These are phyloP conservation scores for Cladobotryum mycophilum DNA, from an alignment of 2,329 filamentous ascomycete species.

Conservation along the genomic window DNA sequence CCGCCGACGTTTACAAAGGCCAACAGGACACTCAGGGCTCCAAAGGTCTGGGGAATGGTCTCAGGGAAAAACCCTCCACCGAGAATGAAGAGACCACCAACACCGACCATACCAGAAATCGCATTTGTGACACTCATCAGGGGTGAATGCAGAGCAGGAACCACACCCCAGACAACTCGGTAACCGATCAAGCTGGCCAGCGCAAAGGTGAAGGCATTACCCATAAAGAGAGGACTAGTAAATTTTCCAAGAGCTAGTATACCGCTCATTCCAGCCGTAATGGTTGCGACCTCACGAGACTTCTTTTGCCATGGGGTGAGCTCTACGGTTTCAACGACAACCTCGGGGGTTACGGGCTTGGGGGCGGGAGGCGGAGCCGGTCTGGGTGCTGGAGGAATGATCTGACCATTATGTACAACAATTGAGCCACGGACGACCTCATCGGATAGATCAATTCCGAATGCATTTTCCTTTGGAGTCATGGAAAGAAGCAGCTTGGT, in stretches of 20 bases:
- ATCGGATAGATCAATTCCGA: conserved; percentile 72
- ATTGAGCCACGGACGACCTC: conserved; percentile 83
- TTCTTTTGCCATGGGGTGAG: conserved; percentile 79
- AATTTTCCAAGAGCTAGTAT: conserved; percentile 72
- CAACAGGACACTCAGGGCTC: conserved; percentile 71
- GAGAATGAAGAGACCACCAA: conserved; percentile 84
- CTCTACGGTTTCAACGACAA: conserved; percentile 48
- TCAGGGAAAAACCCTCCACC: conserved; percentile 73
- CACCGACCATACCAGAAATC: conserved; percentile 85
- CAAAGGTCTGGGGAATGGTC: conserved; percentile 72
- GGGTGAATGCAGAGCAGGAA: conserved; percentile 76
- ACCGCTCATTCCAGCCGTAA: conserved; percentile 73
- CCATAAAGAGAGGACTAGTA: conserved; percentile 80
- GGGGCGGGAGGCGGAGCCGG: conserved; percentile 52
- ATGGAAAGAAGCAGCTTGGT: conserved; percentile 83
- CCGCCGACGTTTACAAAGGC: conserved; percentile 86
- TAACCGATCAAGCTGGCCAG: conserved; percentile 83
- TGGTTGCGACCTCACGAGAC: conserved; percentile 64
- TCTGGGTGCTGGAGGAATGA: conserved; percentile 69
- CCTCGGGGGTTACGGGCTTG: conserved; percentile 38
- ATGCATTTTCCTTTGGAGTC: conserved; percentile 68
- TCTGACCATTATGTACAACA: conserved; percentile 69
- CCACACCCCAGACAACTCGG: conserved; percentile 80
- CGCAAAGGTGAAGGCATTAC: conserved; percentile 78
- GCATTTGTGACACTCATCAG: conserved; percentile 93